phyloP scores from a whole-genome alignment of 1,284 basidiomycete genomes.

The Heterobasidion parviporum region DNA sequence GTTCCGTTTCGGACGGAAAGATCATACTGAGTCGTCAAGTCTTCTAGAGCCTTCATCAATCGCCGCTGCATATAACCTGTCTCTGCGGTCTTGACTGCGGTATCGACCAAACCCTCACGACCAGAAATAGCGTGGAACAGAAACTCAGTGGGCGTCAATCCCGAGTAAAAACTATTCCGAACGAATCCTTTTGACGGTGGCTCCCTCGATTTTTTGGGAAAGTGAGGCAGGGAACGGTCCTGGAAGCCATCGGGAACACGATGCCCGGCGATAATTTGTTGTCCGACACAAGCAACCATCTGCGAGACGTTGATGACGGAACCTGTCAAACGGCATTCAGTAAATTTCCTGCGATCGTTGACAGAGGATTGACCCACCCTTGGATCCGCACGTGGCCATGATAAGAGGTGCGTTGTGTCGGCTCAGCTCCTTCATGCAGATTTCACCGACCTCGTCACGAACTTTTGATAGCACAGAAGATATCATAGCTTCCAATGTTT shows the following conservation, averaged over 20 bases:
- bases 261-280: constrained; percentile 97
- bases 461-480: constrained; percentile 92
- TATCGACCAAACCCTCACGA: constrained; percentile 97
- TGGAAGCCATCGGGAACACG: constrained; percentile 99
- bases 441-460: constrained; percentile 92
- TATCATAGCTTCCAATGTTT: constrained; percentile 93
- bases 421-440: constrained; percentile 97
- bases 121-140: constrained; percentile 99
- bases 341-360: neutral
- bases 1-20: constrained; percentile 93
- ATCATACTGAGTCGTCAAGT: constrained; percentile 96
- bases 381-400: constrained; percentile 99
- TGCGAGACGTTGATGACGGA: constrained; percentile 99
- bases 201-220: constrained; percentile 95
- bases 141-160: constrained; percentile 94
- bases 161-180: constrained; percentile 93
- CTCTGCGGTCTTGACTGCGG: constrained; percentile 99
- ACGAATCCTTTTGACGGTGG: constrained; percentile 99
- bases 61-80: constrained; percentile 99
- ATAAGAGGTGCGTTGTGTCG: constrained; percentile 95
- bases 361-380: constrained; percentile 45
- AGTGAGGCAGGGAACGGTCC: constrained; percentile 97
- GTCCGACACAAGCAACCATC: constrained; percentile 99
- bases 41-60: constrained; percentile 98
- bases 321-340: constrained; percentile 38